Conservation (phyloP, 129 eudicot species). For the Daucus carota region DNA sequence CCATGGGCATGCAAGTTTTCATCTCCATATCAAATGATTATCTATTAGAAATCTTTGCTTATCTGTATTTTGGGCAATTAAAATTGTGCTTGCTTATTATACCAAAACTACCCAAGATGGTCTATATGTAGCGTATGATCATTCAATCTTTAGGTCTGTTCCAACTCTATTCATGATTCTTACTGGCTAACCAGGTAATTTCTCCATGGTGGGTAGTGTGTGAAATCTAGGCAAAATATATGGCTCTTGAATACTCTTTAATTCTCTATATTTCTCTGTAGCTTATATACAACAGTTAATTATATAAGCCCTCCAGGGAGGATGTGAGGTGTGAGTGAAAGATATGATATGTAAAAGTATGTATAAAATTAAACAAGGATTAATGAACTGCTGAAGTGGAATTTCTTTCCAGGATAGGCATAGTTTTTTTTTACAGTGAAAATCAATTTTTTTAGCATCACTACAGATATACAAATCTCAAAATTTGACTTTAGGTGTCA, state of each 20-base stretch:
- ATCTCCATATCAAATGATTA: neutral
- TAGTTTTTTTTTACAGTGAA: no score
- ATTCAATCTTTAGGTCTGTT: neutral
- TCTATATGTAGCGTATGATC: neutral
- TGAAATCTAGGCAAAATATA: neutral
- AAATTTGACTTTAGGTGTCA: constrained; percentile 20
- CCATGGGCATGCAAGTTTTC: neutral
- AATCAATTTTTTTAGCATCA: neutral
- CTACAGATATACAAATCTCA: constrained; percentile 1
- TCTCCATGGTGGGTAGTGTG: neutral
- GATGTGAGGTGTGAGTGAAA: neutral
- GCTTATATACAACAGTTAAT: neutral
- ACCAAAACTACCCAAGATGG: neutral
- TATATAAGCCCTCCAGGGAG: neutral
- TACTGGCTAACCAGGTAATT: neutral
- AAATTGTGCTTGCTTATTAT: neutral
- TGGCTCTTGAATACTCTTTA: neutral
- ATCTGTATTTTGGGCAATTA: neutral
- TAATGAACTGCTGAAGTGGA: neutral
- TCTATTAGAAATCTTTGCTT: neutral
- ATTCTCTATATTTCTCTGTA: neutral
- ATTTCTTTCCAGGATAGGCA: neutral
- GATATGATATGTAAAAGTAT: neutral
- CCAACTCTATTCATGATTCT: neutral
- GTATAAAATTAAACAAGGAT: neutral